Conservation (phyloP, 2,329 filamentous ascomycete genomes). For the Cladosporium sphaerospermum region DNA sequence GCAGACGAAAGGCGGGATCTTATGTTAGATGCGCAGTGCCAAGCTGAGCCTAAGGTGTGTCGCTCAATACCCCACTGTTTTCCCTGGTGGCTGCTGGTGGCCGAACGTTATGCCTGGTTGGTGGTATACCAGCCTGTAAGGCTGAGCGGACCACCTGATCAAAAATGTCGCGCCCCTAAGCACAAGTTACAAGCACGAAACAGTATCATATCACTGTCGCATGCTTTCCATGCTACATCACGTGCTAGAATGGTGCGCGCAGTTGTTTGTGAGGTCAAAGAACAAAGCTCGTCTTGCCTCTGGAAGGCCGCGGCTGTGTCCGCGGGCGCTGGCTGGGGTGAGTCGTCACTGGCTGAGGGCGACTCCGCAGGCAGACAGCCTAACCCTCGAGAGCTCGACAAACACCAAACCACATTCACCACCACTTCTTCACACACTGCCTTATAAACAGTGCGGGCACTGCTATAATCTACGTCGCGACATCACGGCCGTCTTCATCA, state of each 20-base stretch:
- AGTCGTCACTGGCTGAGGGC: background rate
- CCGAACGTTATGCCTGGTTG: background rate
- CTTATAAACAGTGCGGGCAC: background rate
- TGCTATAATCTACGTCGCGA: background rate
- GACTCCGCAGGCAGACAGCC: background rate
- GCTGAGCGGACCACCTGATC: background rate
- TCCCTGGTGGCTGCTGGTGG: background rate
- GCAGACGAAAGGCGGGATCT: background rate
- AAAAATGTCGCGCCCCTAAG: background rate
- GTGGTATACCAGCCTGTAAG: background rate
- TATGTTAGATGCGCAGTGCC: background rate
- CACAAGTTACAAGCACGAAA: too few species aligned
- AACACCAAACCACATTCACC: constrained; percentile 1
- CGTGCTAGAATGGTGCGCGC: too few species aligned
- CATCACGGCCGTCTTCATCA: background rate
- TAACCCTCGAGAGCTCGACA: background rate
- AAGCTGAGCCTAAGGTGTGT: background rate
- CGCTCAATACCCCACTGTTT: background rate
- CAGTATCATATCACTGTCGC: too few species aligned
- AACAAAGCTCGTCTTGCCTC: too few species aligned
- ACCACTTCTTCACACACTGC: background rate
- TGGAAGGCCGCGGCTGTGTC: too few species aligned
- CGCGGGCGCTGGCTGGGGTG: background rate
- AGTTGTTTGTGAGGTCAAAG: too few species aligned
- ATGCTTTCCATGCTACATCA: too few species aligned